Evolutionary conservation across 805 yeast genomes (phyloP), one percentile per base, ranked within the genome.

Genomic region (Metschnikowia borealis): DNA sequence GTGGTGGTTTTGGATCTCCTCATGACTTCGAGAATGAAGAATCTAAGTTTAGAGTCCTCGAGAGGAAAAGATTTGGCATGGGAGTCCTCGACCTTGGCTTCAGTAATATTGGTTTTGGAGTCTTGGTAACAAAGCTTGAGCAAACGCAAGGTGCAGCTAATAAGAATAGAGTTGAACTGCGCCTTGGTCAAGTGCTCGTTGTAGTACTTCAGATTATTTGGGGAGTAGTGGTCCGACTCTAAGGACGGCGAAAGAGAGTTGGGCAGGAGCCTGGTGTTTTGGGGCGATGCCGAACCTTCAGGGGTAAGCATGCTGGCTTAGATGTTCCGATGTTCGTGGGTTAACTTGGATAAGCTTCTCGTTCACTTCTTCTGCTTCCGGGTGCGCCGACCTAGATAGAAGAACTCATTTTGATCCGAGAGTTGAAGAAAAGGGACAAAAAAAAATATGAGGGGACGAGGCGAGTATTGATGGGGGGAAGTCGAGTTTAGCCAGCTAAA

Each of bases 1-100:
- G 78, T 75, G 14, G 87, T 79, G 38, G 86, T 77, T 52, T 81
- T 77, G 14, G 88, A 82, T 46, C 83, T 63, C 52, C 65, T 67
- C 56, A 79, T 57, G 38, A 79, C 69, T 57, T 76, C 79, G 33
- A 64, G 65, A 42, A 78, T 60, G 50, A 66, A 77, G 41, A 62
- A 63, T 33, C 61, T 50, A 48, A 63, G 57, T 45, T 61, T 56
- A 42, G 54, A 46, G 43, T 49, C 56, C 15, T 56, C 58, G 17
- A 53, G 46, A 10, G 29, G 11, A 26, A 26, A 26, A 3, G 11
- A 26, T 10, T 26, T 26, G 11, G 29, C 11, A 20, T 20, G 21
- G 11, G 11, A 26, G 3, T 26, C 29, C 11, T 26, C 29, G 29
- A 10, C 29, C 29, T 26, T 26, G 29, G 29, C 11, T 11, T 8